phyloP scores from a whole-genome alignment of 1,139 yeast species.

The Diutina ranongensis region DNA sequence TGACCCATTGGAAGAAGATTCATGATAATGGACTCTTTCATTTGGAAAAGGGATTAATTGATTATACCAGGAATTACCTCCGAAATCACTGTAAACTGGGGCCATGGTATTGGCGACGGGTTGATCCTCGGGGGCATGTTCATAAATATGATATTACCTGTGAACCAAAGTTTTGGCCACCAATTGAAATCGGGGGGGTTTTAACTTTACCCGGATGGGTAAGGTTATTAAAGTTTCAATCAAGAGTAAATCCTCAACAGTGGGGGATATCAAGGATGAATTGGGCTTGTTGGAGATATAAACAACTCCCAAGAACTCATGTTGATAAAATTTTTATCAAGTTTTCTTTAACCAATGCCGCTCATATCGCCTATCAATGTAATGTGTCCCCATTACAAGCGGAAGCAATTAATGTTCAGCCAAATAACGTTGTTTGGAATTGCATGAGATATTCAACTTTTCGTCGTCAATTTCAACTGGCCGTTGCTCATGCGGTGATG shows the following conservation, averaged over 20 bases:
- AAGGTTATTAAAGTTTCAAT: not conserved
- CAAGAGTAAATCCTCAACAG: not conserved
- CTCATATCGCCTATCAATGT: conserved; percentile 45
- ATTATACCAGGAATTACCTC: not conserved
- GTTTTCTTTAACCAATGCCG: conserved; percentile 35
- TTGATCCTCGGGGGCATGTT: not conserved
- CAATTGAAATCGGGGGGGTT: not conserved
- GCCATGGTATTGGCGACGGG: not conserved
- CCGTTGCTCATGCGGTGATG: conserved; percentile 31
- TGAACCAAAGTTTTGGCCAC: not conserved
- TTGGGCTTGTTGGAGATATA: no score
- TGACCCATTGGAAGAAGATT: not conserved
- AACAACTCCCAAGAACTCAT: no score
- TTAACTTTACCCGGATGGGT: no score
- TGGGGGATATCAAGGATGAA: not conserved
- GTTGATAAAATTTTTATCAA: conserved; percentile 40
- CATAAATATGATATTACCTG: not conserved
- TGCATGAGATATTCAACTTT: conserved; percentile 33
- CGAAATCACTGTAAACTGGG: not conserved
- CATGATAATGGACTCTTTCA: not conserved
- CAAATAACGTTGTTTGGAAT: conserved; percentile 49
- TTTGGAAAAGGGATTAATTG: not conserved
- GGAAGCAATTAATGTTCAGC: conserved; percentile 39
- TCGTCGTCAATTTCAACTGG: conserved; percentile 22
- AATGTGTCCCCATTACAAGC: conserved; percentile 29